A percentile compares a stretch with the other conserved stretches of the same genome.
These are phyloP conservation scores for Amaranthus hypochondriacus DNA, from an alignment of 148 eudicot genomes.

Conservation along the genomic window DNA sequence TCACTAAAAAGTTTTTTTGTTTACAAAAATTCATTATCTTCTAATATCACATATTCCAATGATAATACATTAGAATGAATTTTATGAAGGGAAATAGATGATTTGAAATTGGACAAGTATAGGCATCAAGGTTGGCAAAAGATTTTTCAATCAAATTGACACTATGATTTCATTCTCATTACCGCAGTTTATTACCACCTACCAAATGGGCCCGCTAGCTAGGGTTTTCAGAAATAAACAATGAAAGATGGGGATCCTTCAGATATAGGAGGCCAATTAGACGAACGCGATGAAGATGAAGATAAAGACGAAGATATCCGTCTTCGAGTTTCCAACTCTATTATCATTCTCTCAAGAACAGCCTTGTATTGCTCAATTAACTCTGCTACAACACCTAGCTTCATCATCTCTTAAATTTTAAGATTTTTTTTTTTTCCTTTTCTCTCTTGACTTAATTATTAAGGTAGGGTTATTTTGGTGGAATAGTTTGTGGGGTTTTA, in stretches of 20 bases:
- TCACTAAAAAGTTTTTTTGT: too few species aligned
- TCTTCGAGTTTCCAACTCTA: slow-evolving; percentile 19
- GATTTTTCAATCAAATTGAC: too few species aligned
- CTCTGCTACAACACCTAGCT: slow-evolving; percentile 28
- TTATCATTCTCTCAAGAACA: slow-evolving; percentile 21
- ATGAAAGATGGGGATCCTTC: slow-evolving; percentile 26
- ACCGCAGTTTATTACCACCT: not conserved
- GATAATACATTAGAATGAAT: too few species aligned
- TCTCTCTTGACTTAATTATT: not conserved
- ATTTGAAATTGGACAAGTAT: too few species aligned
- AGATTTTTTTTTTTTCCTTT: not conserved
- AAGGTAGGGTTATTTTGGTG: slow-evolving; percentile 1
- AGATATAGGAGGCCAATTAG: slow-evolving; percentile 9
- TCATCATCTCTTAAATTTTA: slow-evolving; percentile 19
- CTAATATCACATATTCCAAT: too few species aligned
- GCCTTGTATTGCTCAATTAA: slow-evolving; percentile 26
- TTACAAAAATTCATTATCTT: too few species aligned
- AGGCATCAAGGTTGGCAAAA: too few species aligned
- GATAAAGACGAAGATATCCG: not conserved
- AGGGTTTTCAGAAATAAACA: slow-evolving; percentile 22
- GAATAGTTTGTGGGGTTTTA: slow-evolving; percentile 8
- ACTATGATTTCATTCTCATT: too few species aligned
- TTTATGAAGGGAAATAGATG: too few species aligned
- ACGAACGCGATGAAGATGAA: not conserved
- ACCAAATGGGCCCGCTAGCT: not conserved